Base-by-base conservation (phyloP, 257 asterid species). In the Capsicum baccatum region DNA sequence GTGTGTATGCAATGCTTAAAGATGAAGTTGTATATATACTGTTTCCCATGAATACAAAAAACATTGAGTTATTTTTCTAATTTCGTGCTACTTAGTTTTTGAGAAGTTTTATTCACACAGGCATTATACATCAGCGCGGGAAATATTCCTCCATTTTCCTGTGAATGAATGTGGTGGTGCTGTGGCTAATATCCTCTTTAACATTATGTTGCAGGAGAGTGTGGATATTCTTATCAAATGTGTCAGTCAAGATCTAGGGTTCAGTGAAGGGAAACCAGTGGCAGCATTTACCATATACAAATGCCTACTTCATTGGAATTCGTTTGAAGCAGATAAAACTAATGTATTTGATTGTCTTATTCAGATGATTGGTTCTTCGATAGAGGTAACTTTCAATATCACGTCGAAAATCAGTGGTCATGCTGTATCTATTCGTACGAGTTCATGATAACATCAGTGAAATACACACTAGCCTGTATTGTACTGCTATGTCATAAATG, bases 271-370 rank as follows among this genome's bases (percentile, higher is more conserved):
- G 85, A 95, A 94, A 85, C 98, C 99, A 44, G 90, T 94, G 84
- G 98, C 98, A 78, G 98, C 97, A 74, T 92, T 92, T 74, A 92
- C 97, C 83, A 89, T 93, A 76, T 95, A 92, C 92, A 95, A 93
- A 89, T 95, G 99, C 87, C 93, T 95, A 37, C 64, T 94, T 80
- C 86, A 93, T 71, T 95, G 99, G 99, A 95, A 76, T 86, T 92
- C 97, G 71, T 95, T 95, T 83, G 99, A 94, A 90, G 94, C 94
- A 14, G 98, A 94, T 85, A 91, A 82, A 89, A 95, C 99, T 58
- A 93, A 80, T 56, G 95, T 95, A 71, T 95, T 92, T 83, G 99
- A 95, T 90, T 95, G 94, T 64, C 94, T 95, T 84, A 93, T 95
- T 89, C 93, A 91, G 86, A 83, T 90, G 69, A 90, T 95, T 67